Conservation (phyloP, 1,139 yeast genomes). For the Geotrichum fermentans region DNA sequence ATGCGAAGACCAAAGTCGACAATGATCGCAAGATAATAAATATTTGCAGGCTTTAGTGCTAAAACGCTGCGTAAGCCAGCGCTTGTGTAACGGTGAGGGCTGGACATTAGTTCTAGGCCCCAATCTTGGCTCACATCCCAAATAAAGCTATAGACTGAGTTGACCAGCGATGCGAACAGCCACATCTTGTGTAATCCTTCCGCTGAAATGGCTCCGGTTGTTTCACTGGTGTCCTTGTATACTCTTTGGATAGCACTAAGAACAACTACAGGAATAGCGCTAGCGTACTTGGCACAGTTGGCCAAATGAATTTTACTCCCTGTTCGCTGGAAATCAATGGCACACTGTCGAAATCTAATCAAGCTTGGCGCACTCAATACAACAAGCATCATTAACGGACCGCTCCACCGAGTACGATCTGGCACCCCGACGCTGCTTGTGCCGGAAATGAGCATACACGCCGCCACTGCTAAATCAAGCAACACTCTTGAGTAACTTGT, state of each 20-base stretch:
- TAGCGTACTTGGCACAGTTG: constrained; percentile 69
- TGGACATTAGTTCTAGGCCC: constrained; percentile 52
- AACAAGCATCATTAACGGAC: constrained; percentile 45
- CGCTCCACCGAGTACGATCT: constrained; percentile 36
- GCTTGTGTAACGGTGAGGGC: constrained; percentile 17
- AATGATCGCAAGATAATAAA: constrained; percentile 52
- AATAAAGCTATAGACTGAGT: constrained; percentile 69
- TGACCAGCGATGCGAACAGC: constrained; percentile 52
- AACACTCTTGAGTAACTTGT: constrained; percentile 74
- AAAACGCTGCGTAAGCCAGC: constrained; percentile 19
- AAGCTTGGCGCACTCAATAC: constrained; percentile 58
- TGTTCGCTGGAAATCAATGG: constrained; percentile 56
- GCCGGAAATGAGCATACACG: constrained; percentile 39
- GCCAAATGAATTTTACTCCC: constrained; percentile 52
- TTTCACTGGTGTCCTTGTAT: constrained; percentile 18
- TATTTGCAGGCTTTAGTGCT: constrained; percentile 26
- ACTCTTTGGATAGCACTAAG: constrained; percentile 29
- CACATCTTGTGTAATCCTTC: constrained; percentile 41
- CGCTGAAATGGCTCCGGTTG: constrained; percentile 26
- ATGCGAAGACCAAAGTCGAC: constrained; percentile 64
- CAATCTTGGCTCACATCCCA: constrained; percentile 94
- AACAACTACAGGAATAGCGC: constrained; percentile 61
- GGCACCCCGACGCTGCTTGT: constrained; percentile 33
- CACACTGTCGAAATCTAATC: constrained; percentile 76
- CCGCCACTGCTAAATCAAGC: constrained; percentile 57